Percentiles rank a stretch among this genome's conserved stretches.
Evolutionary conservation across 129 eudicot genomes (phyloP).

Genomic region (Flaveria ramosissima): DNA sequence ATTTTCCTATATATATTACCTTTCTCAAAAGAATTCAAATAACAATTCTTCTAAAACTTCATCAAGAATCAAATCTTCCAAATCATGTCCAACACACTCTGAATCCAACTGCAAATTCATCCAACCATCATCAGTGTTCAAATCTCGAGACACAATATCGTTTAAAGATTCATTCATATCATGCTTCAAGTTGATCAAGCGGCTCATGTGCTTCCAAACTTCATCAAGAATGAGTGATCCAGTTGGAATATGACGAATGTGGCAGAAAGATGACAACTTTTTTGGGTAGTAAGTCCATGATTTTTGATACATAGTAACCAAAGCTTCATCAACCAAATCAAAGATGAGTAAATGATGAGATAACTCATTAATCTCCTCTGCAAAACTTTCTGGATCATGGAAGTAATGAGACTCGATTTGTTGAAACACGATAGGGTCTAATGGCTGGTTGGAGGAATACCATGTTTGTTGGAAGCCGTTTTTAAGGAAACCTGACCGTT

Average conservation of each 20-base stretch:
- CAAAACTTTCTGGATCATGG: constrained; percentile 43
- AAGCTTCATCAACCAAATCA: constrained; percentile 63
- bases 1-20: background rate
- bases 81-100: constrained; percentile 59
- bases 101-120: constrained; percentile 71
- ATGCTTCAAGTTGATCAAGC: constrained; percentile 37
- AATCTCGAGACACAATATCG: constrained; percentile 45
- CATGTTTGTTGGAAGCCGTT: constrained; percentile 46
- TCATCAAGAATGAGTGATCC: constrained; percentile 47
- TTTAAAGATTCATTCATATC: constrained; percentile 43
- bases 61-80: constrained; percentile 69
- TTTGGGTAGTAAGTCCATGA: constrained; percentile 73
- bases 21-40: constrained; percentile 27
- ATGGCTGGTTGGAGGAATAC: constrained; percentile 49
- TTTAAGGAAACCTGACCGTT: constrained; percentile 51
- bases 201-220: constrained; percentile 44
- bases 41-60: constrained; percentile 59
- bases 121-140: constrained; percentile 62
- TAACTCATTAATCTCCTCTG: constrained; percentile 35
- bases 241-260: constrained; percentile 33
- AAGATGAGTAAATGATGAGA: constrained; percentile 62
- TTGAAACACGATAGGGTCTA: constrained; percentile 57
- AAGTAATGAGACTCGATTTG: constrained; percentile 61
- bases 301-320: constrained; percentile 46
- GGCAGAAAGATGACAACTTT: constrained; percentile 57